These are phyloP conservation scores for Rhizopogon vinicolor DNA, from an alignment of 768 basidiomycete genomes.

Conservation along the genomic window DNA sequence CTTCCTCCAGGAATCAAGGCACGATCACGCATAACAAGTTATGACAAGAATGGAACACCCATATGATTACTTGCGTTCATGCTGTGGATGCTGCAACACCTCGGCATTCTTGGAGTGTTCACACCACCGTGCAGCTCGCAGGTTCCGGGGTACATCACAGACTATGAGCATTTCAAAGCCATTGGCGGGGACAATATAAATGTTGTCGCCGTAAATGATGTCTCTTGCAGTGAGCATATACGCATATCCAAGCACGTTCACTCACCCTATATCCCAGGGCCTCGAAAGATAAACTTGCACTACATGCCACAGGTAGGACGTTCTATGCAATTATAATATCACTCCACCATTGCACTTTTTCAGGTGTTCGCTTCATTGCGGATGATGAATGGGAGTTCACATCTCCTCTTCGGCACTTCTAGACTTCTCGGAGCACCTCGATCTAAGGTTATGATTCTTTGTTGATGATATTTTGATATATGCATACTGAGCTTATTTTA, in stretches of 20 bases:
- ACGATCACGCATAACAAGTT: not conserved
- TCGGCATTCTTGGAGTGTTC: conserved; percentile 77
- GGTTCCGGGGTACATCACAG: conserved; percentile 58
- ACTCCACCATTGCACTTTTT: conserved; percentile 4
- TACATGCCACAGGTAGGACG: conserved; percentile 49
- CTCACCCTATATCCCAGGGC: conserved; percentile 36
- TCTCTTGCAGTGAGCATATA: conserved; percentile 46
- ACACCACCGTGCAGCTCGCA: conserved; percentile 68
- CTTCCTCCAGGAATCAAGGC: conserved; percentile 48
- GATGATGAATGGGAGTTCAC: conserved; percentile 64
- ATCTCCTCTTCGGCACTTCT: conserved; percentile 57
- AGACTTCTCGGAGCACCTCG: conserved; percentile 61
- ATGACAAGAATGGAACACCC: too few relatives aligned
- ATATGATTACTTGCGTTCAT: not conserved
- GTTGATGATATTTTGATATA: not conserved
- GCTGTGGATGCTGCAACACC: conserved; percentile 26
- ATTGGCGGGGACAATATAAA: conserved; percentile 74
- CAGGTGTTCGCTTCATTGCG: conserved; percentile 57
- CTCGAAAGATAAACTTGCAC: conserved; percentile 62
- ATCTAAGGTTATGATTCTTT: conserved; percentile 43
- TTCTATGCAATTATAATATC: not conserved
- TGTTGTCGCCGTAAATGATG: conserved; percentile 76
- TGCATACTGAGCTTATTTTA: conserved; percentile 19
- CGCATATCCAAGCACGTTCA: not conserved
- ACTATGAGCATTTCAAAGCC: conserved; percentile 65